Evolutionary conservation across 2,329 filamentous ascomycete species (phyloP), one percentile per base, ranked within the genome.

Genomic region (Aspergillus sp.): DNA sequence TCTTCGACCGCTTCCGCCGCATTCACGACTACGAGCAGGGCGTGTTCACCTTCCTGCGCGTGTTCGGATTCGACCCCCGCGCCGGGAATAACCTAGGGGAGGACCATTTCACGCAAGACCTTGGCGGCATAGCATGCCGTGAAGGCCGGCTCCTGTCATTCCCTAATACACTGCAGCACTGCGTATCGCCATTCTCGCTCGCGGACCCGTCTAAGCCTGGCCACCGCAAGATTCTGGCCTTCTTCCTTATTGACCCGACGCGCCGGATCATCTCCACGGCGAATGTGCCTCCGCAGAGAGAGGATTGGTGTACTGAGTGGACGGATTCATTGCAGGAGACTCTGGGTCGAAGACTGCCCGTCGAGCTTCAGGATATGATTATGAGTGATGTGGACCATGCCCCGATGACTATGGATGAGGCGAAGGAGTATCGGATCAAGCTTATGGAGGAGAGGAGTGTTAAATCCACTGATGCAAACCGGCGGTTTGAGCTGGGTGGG

Each of bases 331-430:
- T 62, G 6, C 17, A 51, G 4, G 12, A 55, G 9, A 17, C 57
- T 12, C 44, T 73, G 17, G 41, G 43, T n/a, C n/a, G 48, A 24
- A 32, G 49, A 13, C 43, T 64, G 3, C 64, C 67, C 13, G 48
- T 47, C 8, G 67, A 71, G 44, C 54, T 76, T 42, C 60, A 68
- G 44, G 42, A 64, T 2, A 70, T 72, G 65, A 47, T 74, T 6
- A 64, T 26, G 57, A 70, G 6, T 55, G 69, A 52, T 18, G 22
- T 1, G 43, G 3, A 70, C 4, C 38, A 62, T 12, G 54, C 53
- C 5, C 60, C 62, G 0, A 73, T 78, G 42, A 34, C 34, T 1
- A 26, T 54, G 43, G 52, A 48, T 7, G 52, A 42, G 36, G 52
- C 52, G 3, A 48, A 48, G n/a, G 6, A 22, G 7, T 34, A 41